A percentile compares a stretch with the other conserved stretches of the same genome.
phyloP scores from a whole-genome alignment of 805 yeast species.

The Candida nanaspora region DNA sequence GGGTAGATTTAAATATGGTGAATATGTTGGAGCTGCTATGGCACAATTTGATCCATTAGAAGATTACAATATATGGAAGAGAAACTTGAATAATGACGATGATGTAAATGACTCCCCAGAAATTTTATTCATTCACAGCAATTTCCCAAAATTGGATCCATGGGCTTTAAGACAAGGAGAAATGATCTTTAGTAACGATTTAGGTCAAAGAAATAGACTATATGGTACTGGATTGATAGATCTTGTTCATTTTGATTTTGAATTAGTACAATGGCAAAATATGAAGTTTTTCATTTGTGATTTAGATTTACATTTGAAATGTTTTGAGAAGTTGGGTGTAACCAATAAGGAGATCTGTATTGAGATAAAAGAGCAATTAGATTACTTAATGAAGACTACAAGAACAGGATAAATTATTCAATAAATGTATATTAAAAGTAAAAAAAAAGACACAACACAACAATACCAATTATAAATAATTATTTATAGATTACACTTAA shows the following conservation, averaged over 20 bases:
- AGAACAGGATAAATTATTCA: not conserved
- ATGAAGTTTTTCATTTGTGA: conserved; percentile 52
- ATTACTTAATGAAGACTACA: conserved; percentile 25
- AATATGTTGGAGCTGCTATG: conserved; percentile 68
- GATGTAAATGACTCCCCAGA: conserved; percentile 21
- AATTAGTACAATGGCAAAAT: conserved; percentile 49
- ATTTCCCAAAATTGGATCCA: conserved; percentile 62
- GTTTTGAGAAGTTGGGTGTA: conserved; percentile 30
- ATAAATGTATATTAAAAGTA: not conserved
- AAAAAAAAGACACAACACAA: no score
- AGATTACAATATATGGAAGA: conserved; percentile 36
- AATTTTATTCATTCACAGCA: conserved; percentile 54
- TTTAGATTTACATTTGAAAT: conserved; percentile 34
- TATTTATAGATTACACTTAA: no score
- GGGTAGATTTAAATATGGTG: conserved; percentile 37
- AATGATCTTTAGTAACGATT: conserved; percentile 29
- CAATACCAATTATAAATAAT: no score
- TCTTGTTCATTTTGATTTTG: conserved; percentile 50
- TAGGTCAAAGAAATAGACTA: conserved; percentile 44
- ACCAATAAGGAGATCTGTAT: conserved; percentile 36
- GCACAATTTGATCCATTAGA: conserved; percentile 65
- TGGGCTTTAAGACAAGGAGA: conserved; percentile 39
- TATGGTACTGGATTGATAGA: conserved; percentile 51
- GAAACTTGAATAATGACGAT: conserved; percentile 14
- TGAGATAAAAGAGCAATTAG: conserved; percentile 42